Percentiles rank a stretch among this genome's conserved stretches.
Conservation (phyloP, 2,329 filamentous ascomycete species). For the Aspergillus proliferans region DNA sequence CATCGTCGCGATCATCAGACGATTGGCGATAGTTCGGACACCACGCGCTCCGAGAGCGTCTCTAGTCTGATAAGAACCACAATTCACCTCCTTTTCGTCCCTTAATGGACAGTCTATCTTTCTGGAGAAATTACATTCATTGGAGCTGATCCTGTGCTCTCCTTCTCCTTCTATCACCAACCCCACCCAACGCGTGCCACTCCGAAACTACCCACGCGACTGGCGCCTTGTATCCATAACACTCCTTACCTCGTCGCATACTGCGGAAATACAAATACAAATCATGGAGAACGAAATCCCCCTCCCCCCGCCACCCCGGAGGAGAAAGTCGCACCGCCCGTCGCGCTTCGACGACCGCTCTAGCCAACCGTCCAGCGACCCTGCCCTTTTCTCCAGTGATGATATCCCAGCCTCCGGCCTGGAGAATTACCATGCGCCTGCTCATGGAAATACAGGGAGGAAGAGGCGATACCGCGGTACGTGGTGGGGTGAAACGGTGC, state of each 20-base stretch:
- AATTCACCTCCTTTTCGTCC: background rate
- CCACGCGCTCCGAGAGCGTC: background rate
- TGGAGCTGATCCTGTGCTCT: too few species aligned
- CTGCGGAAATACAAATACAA: background rate
- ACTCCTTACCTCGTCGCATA: background rate
- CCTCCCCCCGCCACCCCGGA: constrained; percentile 31
- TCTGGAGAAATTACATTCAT: too few species aligned
- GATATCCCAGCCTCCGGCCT: constrained; percentile 40
- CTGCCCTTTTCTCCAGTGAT: constrained; percentile 44
- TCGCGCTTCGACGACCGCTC: constrained; percentile 31
- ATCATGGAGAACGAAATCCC: constrained; percentile 35
- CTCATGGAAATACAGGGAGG: constrained; percentile 14
- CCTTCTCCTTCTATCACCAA: too few species aligned
- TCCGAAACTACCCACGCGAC: background rate
- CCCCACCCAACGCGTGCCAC: background rate
- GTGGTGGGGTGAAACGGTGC: constrained; percentile 39
- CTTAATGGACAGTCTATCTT: background rate
- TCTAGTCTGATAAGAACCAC: background rate
- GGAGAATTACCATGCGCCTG: constrained; percentile 36
- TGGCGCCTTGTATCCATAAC: background rate
- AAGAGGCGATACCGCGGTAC: constrained; percentile 41
- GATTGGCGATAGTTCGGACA: background rate
- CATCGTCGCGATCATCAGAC: background rate
- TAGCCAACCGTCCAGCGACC: constrained; percentile 38
- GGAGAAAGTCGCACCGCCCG: constrained; percentile 23